Conservation (phyloP, 1,284 basidiomycete genomes). For the Rhodotorula sp. region DNA sequence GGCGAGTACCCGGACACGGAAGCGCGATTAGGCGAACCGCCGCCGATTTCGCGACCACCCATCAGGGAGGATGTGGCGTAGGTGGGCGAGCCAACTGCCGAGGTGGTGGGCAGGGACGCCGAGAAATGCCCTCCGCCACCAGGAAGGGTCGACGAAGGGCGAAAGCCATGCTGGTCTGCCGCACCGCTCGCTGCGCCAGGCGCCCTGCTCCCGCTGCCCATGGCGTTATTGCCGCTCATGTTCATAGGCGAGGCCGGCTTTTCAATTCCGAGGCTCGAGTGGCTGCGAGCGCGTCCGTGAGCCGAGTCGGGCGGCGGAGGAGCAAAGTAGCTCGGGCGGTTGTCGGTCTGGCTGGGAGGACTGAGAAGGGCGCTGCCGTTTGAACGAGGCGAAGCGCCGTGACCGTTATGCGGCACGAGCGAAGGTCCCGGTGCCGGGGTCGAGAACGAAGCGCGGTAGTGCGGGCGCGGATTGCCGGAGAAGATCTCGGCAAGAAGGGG, state of each 20-base stretch:
- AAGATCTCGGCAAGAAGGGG: slow-evolving; percentile 42
- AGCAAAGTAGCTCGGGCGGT: slow-evolving; percentile 32
- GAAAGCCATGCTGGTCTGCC: slow-evolving; percentile 35
- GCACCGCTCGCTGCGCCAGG: neutral
- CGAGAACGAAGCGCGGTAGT: slow-evolving; percentile 29
- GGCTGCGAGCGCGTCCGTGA: slow-evolving; percentile 19
- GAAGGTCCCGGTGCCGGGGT: slow-evolving; percentile 6
- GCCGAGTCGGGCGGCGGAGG: slow-evolving; percentile 15
- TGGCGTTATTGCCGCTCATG: no score
- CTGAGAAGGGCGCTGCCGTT: neutral
- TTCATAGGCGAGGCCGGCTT: neutral
- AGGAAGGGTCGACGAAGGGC: slow-evolving; percentile 16
- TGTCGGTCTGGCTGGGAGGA: slow-evolving; percentile 9
- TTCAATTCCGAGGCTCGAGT: slow-evolving; percentile 21
- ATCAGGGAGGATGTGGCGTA: neutral
- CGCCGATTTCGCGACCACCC: no score
- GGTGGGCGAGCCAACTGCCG: slow-evolving; percentile 19
- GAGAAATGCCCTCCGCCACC: slow-evolving; percentile 20
- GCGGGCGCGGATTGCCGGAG: slow-evolving; percentile 34
- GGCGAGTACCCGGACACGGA: slow-evolving; percentile 5
- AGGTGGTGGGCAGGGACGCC: slow-evolving; percentile 31
- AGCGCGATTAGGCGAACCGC: neutral
- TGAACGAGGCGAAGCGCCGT: slow-evolving; percentile 1
- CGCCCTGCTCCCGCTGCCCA: neutral
- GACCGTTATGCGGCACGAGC: slow-evolving; percentile 22